phyloP scores from a whole-genome alignment of 2,329 filamentous ascomycete species.

The Fusarium begoniae region DNA sequence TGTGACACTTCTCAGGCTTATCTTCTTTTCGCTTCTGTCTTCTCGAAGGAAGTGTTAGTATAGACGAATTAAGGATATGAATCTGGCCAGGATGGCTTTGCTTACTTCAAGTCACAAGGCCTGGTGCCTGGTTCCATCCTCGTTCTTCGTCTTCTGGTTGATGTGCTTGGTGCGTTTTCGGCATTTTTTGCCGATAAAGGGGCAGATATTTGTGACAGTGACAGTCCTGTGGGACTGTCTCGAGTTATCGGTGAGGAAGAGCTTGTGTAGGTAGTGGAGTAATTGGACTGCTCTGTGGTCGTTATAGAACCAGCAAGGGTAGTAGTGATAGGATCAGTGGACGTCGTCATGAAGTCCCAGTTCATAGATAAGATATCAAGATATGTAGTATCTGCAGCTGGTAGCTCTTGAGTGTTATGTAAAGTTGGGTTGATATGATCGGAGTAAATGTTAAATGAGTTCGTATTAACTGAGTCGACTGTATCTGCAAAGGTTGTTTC shows the following conservation, averaged over 20 bases:
- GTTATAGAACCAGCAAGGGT: not conserved
- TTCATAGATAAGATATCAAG: not conserved
- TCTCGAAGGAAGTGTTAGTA: not conserved
- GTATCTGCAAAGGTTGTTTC: not conserved
- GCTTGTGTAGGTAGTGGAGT: not conserved
- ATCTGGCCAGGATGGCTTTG: too few species aligned
- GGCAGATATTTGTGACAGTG: not conserved
- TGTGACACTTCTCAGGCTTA: constrained; percentile 1
- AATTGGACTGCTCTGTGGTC: not conserved
- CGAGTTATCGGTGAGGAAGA: not conserved
- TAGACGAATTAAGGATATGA: accelerated
- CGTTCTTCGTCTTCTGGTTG: not conserved
- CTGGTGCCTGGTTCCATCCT: constrained; percentile 5
- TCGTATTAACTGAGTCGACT: not conserved
- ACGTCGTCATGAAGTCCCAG: not conserved
- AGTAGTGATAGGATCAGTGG: not conserved
- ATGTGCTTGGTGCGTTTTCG: not conserved
- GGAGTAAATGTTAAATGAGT: not conserved
- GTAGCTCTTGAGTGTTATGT: not conserved
- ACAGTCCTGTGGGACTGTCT: not conserved
- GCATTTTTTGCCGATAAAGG: not conserved
- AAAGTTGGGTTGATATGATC: not conserved
- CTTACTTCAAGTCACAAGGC: constrained; percentile 17
- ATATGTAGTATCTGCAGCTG: not conserved
- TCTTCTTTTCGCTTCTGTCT: constrained; percentile 3